phyloP scores from a whole-genome alignment of 169 alveolate genomes.

The Eimeria tenella region DNA sequence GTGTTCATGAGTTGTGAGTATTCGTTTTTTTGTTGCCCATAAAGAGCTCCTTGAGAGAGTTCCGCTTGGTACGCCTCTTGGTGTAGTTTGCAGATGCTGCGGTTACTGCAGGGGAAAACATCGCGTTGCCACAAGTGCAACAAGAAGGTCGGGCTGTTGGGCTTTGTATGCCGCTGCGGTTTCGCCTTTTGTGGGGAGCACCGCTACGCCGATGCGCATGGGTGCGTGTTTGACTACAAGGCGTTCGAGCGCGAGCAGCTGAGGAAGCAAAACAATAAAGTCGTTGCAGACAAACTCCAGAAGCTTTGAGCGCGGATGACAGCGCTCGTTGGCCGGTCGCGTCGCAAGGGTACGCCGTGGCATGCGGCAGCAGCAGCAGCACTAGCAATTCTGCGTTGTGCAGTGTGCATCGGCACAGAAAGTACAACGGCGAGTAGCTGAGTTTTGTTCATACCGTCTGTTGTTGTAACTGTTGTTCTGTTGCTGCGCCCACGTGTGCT shows the following conservation, averaged over 20 bases:
- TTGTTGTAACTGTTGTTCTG: not conserved
- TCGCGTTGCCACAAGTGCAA: constrained; percentile 93
- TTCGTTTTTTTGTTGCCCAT: not conserved
- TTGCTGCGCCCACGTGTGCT: not conserved
- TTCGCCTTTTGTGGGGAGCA: constrained; percentile 94
- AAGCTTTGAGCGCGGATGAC: constrained; percentile 84
- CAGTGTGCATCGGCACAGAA: not conserved
- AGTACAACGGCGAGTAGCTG: not conserved
- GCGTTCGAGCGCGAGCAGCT: constrained; percentile 91
- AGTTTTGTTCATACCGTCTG: not conserved
- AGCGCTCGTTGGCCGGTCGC: too few species aligned
- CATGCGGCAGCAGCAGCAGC: constrained; percentile 37
- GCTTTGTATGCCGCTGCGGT: constrained; percentile 95
- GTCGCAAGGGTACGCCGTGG: not conserved
- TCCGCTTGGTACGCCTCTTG: not conserved
- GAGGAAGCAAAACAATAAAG: constrained; percentile 90
- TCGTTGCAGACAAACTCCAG: constrained; percentile 93
- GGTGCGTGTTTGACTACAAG: constrained; percentile 94
- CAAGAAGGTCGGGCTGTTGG: constrained; percentile 93
- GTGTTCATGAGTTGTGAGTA: not conserved
- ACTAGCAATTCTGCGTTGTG: not conserved
- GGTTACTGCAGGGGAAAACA: constrained; percentile 71
- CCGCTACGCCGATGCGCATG: constrained; percentile 95
- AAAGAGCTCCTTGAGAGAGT: not conserved
- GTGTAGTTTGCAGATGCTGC: not conserved